Evolutionary conservation across 129 eudicot species (phyloP).

Genomic region (Daucus carota): DH1_v3.0 NC_030389.2:42680501-42681000

Average conservation of each 20-base stretch:
- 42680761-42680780: slow-evolving; percentile 18
- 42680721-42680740: slow-evolving; percentile 39
- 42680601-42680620: not conserved
- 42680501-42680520: slow-evolving; percentile 23
- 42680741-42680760: slow-evolving; percentile 33
- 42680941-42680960: not conserved
- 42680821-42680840: not conserved
- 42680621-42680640: not conserved
- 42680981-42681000: not conserved
- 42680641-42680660: not conserved
- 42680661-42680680: slow-evolving; percentile 37
- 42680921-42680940: not conserved
- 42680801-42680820: not conserved
- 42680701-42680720: slow-evolving; percentile 24
- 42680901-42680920: not conserved
- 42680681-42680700: slow-evolving; percentile 27
- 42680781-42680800: slow-evolving; percentile 10
- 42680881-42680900: not conserved
- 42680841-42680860: not conserved
- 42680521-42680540: slow-evolving; percentile 26
- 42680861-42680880: not conserved
- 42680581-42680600: slow-evolving; percentile 18
- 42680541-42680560: slow-evolving; percentile 16
- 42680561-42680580: slow-evolving; percentile 52
- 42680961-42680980: not conserved